These are phyloP conservation scores for Aspergillaceae sp. DNA, from an alignment of 2,329 filamentous ascomycete genomes.

Conservation along the genomic window DNA sequence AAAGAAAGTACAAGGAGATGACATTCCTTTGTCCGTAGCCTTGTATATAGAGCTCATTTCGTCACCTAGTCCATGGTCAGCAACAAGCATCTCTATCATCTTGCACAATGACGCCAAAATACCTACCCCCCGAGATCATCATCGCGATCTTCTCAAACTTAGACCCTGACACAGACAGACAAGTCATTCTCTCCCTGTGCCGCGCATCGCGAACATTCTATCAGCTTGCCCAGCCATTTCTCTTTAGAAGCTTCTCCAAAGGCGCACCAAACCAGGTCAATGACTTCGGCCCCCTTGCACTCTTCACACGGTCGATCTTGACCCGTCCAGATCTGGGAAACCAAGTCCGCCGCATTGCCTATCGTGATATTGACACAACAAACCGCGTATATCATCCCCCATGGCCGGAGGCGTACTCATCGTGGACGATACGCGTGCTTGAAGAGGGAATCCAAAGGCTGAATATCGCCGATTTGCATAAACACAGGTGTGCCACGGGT, in stretches of 20 bases:
- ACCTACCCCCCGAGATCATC: not conserved
- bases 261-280: not conserved
- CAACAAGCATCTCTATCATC: not conserved
- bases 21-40: too few species aligned
- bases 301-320: constrained; percentile 3
- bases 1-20: too few species aligned
- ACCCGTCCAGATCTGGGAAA: constrained; percentile 2
- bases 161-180: not conserved
- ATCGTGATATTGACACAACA: not conserved
- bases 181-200: not conserved
- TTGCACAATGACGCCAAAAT: not conserved
- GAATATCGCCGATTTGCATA: too few species aligned
- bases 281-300: constrained; percentile 1
- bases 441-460: too few species aligned
- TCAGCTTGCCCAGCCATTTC: constrained; percentile 1
- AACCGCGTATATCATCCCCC: too few species aligned
- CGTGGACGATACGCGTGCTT: too few species aligned
- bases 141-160: not conserved
- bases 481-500: too few species aligned
- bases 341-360: not conserved
- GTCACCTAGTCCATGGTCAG: too few species aligned
- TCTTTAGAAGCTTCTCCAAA: constrained; percentile 1
- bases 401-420: too few species aligned
- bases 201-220: not conserved
- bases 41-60: too few species aligned